A percentile compares a stretch with the other conserved stretches of the same genome.
phyloP scores from a whole-genome alignment of 306 rosid genomes.

The Acacia crassicarpa region DNA sequence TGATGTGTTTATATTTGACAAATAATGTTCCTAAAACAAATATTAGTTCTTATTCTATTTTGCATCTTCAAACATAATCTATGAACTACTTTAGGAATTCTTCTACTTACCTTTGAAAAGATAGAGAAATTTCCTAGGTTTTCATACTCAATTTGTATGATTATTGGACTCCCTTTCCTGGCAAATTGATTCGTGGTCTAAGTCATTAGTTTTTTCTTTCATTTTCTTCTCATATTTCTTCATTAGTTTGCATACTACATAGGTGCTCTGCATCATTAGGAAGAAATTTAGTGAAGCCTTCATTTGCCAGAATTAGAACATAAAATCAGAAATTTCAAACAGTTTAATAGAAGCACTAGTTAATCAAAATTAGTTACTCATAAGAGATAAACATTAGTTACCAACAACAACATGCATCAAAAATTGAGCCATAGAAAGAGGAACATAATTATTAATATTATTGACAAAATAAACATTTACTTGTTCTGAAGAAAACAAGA shows the following conservation, averaged over 20 bases:
- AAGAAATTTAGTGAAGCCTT: constrained; percentile 4
- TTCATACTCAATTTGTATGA: not conserved
- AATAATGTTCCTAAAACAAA: constrained; percentile 16
- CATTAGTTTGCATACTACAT: constrained; percentile 55
- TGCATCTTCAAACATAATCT: not conserved
- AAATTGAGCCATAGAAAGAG: too few relatives aligned
- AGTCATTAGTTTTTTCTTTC: not conserved
- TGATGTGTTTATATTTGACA: not conserved
- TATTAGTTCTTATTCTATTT: constrained; percentile 15
- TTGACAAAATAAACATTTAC: not conserved
- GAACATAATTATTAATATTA: not conserved
- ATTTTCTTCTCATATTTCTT: constrained; percentile 32
- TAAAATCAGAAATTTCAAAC: not conserved
- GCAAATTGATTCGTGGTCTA: too few relatives aligned
- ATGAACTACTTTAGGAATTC: not conserved
- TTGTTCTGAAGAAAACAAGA: constrained; percentile 26
- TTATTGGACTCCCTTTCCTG: constrained; percentile 11
- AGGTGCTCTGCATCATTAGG: constrained; percentile 40
- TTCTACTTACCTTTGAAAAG: constrained; percentile 31
- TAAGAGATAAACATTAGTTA: too few relatives aligned
- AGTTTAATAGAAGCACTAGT: not conserved
- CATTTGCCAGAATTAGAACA: not conserved
- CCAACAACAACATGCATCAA: too few relatives aligned
- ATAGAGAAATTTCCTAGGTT: not conserved
- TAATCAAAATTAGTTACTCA: not conserved